Evolutionary conservation across 169 alveolate species (phyloP), one percentile per base, ranked within the genome.

Genomic region (Plasmodium vivax): DNA sequence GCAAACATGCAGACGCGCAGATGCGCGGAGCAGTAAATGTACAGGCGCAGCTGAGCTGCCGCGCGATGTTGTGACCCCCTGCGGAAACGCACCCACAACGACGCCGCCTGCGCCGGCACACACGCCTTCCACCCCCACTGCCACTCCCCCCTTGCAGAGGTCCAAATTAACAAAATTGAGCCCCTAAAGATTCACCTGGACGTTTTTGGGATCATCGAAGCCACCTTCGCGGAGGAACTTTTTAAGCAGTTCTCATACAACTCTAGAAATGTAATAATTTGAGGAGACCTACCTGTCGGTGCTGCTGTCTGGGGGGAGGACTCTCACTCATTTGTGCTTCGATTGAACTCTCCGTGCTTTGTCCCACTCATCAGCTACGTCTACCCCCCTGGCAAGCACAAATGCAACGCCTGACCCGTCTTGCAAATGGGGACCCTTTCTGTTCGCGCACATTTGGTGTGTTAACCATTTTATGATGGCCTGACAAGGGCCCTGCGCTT

Each of bases 191-290:
- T 85, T 14, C 85, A 75, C 80, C 43, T 85, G 47, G 85, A 45
- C 32, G 36, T 85, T 51, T 85, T 85, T 74, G 85, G 85, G 14
- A 47, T 85, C 36, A 54, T 85, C 36, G 93, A 85, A 34, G 93
- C 85, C 32, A 73, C 62, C 19, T 32, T 74, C 19, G 6, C 34
- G 27, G 93, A 85, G 23, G 93, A 85, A 30, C 14, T 73, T 8
- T 74, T 51, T 45, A 74, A 85, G 41, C 54, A 74, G 4, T 85
- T 85, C 62, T 43, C 27, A 27, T 85, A 85, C 79, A 83, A 85
- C 9, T 27, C 62, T 2, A 85, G 43, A 73, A 85, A 36, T 74
- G 93, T 85, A 85, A 85, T 6, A 51, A 51, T 51, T 51, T 23
- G 23, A 51, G 62, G 62, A 6, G 6, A 19, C 62, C 2, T 51